Conservation (phyloP, 2,329 filamentous ascomycete species). For the Talaromyces islandicus region DNA sequence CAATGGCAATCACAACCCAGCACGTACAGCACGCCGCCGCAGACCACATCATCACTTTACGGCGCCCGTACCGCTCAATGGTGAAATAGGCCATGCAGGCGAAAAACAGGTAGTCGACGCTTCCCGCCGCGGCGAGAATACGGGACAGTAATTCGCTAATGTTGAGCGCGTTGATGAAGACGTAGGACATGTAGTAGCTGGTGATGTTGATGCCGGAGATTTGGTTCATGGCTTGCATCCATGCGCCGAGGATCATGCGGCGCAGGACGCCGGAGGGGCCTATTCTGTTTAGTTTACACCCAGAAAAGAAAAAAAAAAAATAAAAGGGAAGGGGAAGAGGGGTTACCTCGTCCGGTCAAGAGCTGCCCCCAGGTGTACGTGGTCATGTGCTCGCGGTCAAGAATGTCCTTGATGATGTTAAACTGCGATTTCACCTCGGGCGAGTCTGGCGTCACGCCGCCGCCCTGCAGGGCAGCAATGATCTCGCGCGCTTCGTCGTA, state of each 20-base stretch:
- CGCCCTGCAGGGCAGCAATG: conserved; percentile 13
- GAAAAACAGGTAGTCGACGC: conserved; percentile 42
- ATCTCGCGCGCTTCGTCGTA: conserved; percentile 34
- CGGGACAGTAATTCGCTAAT: conserved; percentile 31
- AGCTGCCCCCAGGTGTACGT: conserved; percentile 42
- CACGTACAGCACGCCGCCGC: conserved; percentile 46
- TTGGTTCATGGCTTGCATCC: conserved; percentile 35
- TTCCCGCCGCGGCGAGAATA: conserved; percentile 42
- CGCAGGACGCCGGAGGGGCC: conserved; percentile 35
- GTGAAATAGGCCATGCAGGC: conserved; percentile 39
- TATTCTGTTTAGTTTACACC: background rate
- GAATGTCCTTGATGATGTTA: conserved; percentile 27
- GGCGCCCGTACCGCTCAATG: conserved; percentile 44
- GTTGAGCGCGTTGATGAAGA: conserved; percentile 39
- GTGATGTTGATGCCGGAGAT: conserved; percentile 34
- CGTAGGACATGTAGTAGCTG: conserved; percentile 34
- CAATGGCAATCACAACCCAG: conserved; percentile 44
- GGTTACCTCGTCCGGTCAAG: conserved; percentile 30
- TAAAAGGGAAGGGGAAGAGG: background rate
- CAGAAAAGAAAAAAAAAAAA: background rate
- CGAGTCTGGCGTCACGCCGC: conserved; percentile 2
- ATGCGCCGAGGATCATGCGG: conserved; percentile 41
- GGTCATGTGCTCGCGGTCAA: conserved; percentile 41
- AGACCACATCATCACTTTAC: conserved; percentile 45
- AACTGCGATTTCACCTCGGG: conserved; percentile 5